A percentile compares a stretch with the other conserved stretches of the same genome.
phyloP scores from a whole-genome alignment of 1,139 yeast genomes.

The Scheffersomyces quercinus region DNA sequence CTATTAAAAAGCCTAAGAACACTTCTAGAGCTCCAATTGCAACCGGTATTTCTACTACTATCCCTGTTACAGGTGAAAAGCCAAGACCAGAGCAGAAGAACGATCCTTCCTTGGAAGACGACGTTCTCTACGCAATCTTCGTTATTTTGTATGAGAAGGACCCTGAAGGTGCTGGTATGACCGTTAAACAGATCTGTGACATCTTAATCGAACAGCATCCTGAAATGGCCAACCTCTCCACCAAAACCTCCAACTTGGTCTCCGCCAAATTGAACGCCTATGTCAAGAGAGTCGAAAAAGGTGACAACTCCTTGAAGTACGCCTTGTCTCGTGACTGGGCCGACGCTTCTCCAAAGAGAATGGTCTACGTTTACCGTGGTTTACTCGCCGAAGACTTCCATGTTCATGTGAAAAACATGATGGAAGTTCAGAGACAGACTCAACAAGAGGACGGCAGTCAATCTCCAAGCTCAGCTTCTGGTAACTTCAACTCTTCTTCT shows the following conservation, averaged over 20 bases:
- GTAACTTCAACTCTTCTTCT: conserved; percentile 5
- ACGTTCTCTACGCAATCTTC: conserved; percentile 72
- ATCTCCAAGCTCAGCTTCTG: conserved; percentile 11
- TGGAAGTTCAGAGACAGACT: conserved; percentile 35
- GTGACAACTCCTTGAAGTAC: conserved; percentile 68
- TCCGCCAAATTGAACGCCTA: conserved; percentile 82
- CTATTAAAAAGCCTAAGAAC: conserved; percentile 36
- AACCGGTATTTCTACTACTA: conserved; percentile 73
- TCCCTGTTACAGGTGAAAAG: conserved; percentile 80
- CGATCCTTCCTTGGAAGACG: conserved; percentile 68
- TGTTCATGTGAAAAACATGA: conserved; percentile 61
- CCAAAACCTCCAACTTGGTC: conserved; percentile 79
- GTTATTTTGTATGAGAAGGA: conserved; percentile 68
- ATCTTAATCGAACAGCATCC: conserved; percentile 71
- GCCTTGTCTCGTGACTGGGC: conserved; percentile 88
- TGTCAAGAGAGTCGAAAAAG: conserved; percentile 79
- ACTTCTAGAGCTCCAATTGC: conserved; percentile 52
- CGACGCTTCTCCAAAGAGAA: conserved; percentile 81
- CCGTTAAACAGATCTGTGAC: conserved; percentile 82
- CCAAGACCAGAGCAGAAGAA: conserved; percentile 67
- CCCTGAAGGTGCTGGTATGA: conserved; percentile 72
- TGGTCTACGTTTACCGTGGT: conserved; percentile 85
- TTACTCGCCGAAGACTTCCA: conserved; percentile 70
- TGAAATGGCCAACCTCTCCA: conserved; percentile 74
- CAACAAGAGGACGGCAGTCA: conserved; percentile 15